Percentiles rank a stretch among this genome's conserved stretches.
Conservation (phyloP, 2,329 filamentous ascomycete species). For the Aspergillus proliferans region DNA sequence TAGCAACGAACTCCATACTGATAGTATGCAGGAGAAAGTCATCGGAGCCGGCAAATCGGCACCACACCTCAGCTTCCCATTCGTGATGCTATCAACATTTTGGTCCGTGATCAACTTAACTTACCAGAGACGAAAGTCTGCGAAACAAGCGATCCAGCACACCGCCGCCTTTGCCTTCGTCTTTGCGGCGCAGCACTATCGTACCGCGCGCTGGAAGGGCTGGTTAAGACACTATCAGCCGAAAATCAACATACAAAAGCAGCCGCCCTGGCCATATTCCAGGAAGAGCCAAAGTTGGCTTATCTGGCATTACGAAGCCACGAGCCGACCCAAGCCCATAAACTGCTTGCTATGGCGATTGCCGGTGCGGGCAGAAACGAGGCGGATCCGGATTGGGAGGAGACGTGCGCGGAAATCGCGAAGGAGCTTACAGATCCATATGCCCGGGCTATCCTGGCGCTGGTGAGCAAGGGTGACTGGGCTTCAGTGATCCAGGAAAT, state of each 20-base stretch:
- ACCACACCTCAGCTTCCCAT: slow-evolving; percentile 12
- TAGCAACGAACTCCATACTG: neutral
- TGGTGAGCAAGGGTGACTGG: slow-evolving; percentile 57
- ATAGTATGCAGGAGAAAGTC: slow-evolving; percentile 23
- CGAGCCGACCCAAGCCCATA: slow-evolving; percentile 49
- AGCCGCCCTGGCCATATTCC: slow-evolving; percentile 56
- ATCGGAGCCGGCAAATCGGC: slow-evolving; percentile 25
- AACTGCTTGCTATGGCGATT: slow-evolving; percentile 50
- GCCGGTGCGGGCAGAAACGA: slow-evolving; percentile 40
- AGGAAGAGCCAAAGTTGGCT: slow-evolving; percentile 54
- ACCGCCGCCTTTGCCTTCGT: slow-evolving; percentile 55
- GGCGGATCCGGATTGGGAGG: slow-evolving; percentile 53
- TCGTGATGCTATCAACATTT: slow-evolving; percentile 41
- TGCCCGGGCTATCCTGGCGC: slow-evolving; percentile 54
- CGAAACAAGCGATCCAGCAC: slow-evolving; percentile 48
- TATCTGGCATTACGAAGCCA: slow-evolving; percentile 51
- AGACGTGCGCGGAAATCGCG: slow-evolving; percentile 57
- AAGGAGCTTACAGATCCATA: slow-evolving; percentile 58
- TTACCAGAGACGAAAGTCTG: slow-evolving; percentile 48
- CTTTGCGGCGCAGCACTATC: slow-evolving; percentile 55
- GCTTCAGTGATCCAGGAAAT: slow-evolving; percentile 51
- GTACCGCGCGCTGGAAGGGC: slow-evolving; percentile 42
- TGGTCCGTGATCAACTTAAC: slow-evolving; percentile 44
- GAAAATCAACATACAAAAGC: slow-evolving; percentile 56
- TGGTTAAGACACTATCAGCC: slow-evolving; percentile 47